Base-by-base conservation (phyloP, 2,329 filamentous ascomycete genomes). In the Exserohilum turcica region DNA sequence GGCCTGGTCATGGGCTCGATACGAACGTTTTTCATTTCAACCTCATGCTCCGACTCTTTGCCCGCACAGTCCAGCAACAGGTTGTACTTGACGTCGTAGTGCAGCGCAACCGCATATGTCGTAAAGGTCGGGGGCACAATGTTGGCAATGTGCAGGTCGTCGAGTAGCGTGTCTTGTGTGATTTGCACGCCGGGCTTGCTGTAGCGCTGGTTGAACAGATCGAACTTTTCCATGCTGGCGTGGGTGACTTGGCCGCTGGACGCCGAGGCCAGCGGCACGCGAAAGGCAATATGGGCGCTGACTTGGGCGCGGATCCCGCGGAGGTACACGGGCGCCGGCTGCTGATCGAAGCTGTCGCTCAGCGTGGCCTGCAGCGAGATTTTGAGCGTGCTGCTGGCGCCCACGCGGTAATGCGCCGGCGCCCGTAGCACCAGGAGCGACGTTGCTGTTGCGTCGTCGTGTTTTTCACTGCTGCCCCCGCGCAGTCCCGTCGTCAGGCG, bases 231-330 rank as follows among this genome's bases (percentile, higher is more conserved):
- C 4, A 48, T 48, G 29, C 33, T 36, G 5, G 54, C 48, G 21
- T 53, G 53, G 4, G 53, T 50, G n/a, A 56, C 35, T 32, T 61
- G 53, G 27, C 44, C 50, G 7, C 53, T 46, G 1, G 59, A 19
- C 13, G 49, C 49, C 19, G 19, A 56, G 5, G 42, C 48, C 12
- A 54, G 29, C 16, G 56, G 61, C 3, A 65, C 51, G n/a, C 61
- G 63, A 24, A 56, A 59, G 29, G 28, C 31, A 29, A 64, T 59
- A 29, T 51, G 52, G 2, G 58, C 56, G 2, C 47, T 47, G 9
- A 58, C 60, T 40, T 57, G 57, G 8, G 59, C 63, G 24, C 59
- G 55, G 28, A 67, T 61, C 28, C 63, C 57, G n/a, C 58, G 64
- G 15, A 66, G 61, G 32, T 45, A 52, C 13, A 66, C 43, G 5